phyloP scores from a whole-genome alignment of 1,284 basidiomycete genomes.

The Earliella scabrosa region DNA sequence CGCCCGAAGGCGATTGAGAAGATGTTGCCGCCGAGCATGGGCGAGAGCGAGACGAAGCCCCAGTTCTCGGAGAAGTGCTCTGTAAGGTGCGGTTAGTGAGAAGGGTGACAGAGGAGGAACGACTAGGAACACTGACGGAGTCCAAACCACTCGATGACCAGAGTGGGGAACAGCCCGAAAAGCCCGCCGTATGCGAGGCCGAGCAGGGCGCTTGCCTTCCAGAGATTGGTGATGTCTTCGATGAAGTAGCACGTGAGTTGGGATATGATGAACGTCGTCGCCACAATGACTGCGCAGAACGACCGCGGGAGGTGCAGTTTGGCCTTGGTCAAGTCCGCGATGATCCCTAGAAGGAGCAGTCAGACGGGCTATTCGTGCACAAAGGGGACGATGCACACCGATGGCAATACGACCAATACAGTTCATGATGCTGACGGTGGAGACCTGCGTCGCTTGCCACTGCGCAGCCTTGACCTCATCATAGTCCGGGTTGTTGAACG shows the following conservation, averaged over 20 bases:
- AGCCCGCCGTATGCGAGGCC: slow-evolving; percentile 80
- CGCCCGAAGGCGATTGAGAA: slow-evolving; percentile 86
- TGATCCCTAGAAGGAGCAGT: slow-evolving; percentile 50
- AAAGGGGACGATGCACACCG: slow-evolving; percentile 44
- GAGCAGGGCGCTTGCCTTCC: slow-evolving; percentile 75
- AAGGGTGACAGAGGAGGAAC: background rate
- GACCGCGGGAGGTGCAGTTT: slow-evolving; percentile 65
- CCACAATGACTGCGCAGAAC: slow-evolving; percentile 72
- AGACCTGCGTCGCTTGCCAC: slow-evolving; percentile 88
- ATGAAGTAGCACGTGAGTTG: slow-evolving; percentile 65
- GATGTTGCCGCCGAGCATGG: slow-evolving; percentile 82
- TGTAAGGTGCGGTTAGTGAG: slow-evolving; percentile 26
- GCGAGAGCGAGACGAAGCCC: slow-evolving; percentile 80
- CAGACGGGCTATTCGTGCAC: background rate
- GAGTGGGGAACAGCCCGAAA: slow-evolving; percentile 79
- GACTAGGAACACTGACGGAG: slow-evolving; percentile 37
- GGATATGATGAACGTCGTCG: slow-evolving; percentile 69
- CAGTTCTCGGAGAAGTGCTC: slow-evolving; percentile 85
- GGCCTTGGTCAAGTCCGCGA: slow-evolving; percentile 74
- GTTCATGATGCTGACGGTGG: slow-evolving; percentile 84
- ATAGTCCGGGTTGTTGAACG: slow-evolving; percentile 64
- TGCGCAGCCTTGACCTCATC: slow-evolving; percentile 69
- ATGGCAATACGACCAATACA: slow-evolving; percentile 81
- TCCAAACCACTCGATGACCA: slow-evolving; percentile 89
- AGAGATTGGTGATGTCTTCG: slow-evolving; percentile 65